A percentile compares a stretch with the other conserved stretches of the same genome.
phyloP scores from a whole-genome alignment of 768 basidiomycete genomes.

The Phaeotremella fagi region DNA sequence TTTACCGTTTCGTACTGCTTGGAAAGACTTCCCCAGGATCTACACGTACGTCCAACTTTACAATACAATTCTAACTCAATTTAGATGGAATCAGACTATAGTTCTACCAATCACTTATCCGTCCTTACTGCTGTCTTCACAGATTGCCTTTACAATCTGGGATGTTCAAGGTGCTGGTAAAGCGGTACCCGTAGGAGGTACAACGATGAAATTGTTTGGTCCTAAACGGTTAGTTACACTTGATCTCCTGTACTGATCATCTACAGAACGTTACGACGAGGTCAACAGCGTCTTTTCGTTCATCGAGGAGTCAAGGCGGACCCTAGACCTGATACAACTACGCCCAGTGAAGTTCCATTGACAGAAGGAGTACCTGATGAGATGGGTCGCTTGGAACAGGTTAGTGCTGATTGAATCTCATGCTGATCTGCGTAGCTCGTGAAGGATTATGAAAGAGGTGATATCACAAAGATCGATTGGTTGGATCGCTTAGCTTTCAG shows the following conservation, averaged over 20 bases:
- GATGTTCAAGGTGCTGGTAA: constrained; percentile 80
- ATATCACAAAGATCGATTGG: constrained; percentile 93
- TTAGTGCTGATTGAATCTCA: constrained; percentile 34
- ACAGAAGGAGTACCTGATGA: constrained; percentile 61
- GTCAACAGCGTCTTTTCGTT: constrained; percentile 80
- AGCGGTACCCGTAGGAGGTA: constrained; percentile 80
- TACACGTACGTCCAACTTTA: constrained; percentile 68
- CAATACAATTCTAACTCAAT: neutral
- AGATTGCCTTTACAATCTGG: constrained; percentile 92
- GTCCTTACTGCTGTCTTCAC: constrained; percentile 81
- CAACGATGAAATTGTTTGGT: constrained; percentile 83
- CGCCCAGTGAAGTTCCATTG: constrained; percentile 75
- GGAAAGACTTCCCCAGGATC: constrained; percentile 81
- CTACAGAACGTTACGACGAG: constrained; percentile 77
- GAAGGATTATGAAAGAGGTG: constrained; percentile 93
- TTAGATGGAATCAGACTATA: constrained; percentile 93
- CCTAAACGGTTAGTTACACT: constrained; percentile 72
- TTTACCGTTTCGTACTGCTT: constrained; percentile 83
- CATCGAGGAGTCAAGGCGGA: constrained; percentile 84
- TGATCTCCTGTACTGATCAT: neutral
- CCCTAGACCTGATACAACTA: constrained; percentile 70
- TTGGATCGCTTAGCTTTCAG: constrained; percentile 87
- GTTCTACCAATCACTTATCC: constrained; percentile 87
- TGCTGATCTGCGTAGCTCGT: constrained; percentile 51
- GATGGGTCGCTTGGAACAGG: constrained; percentile 92